A percentile compares a stretch with the other conserved stretches of the same genome.
phyloP scores from a whole-genome alignment of 2,329 filamentous ascomycete genomes.

The Penicillium sp. region DNA sequence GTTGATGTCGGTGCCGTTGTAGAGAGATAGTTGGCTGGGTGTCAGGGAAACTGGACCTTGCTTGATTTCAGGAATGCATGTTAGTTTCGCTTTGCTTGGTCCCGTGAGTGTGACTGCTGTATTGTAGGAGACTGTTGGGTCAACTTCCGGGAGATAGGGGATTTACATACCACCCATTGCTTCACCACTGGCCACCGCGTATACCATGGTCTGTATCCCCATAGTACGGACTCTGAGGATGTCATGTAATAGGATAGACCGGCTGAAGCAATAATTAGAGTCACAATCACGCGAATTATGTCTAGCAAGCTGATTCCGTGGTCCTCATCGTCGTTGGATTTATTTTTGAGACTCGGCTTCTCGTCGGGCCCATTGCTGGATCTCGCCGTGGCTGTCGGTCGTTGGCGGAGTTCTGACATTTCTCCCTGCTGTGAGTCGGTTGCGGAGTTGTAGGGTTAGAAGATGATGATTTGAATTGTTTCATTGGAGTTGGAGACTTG shows the following conservation, averaged over 20 bases:
- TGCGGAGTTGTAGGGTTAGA: neutral
- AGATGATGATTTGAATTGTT: neutral
- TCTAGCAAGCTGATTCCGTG: slow-evolving; percentile 56
- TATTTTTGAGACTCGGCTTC: slow-evolving; percentile 2
- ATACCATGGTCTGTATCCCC: slow-evolving; percentile 66
- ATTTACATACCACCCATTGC: slow-evolving; percentile 56
- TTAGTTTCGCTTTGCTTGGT: neutral
- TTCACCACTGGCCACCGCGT: slow-evolving; percentile 59
- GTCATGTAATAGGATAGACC: slow-evolving; percentile 76
- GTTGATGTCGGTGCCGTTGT: slow-evolving; percentile 72
- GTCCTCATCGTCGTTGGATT: slow-evolving; percentile 20
- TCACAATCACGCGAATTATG: slow-evolving; percentile 66
- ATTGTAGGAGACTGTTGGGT: neutral
- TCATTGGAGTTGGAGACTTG: slow-evolving; percentile 2
- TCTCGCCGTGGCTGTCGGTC: slow-evolving; percentile 23
- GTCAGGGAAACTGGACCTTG: slow-evolving; percentile 67
- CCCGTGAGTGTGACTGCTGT: neutral
- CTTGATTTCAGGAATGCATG: slow-evolving; percentile 29
- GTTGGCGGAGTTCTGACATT: slow-evolving; percentile 35
- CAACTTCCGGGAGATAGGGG: neutral
- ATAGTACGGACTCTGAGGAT: slow-evolving; percentile 66
- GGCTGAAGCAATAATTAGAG: slow-evolving; percentile 64
- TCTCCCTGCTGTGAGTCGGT: neutral
- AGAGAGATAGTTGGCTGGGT: slow-evolving; percentile 67
- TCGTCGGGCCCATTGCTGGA: slow-evolving; percentile 9